These are phyloP conservation scores for Sinapis alba DNA, from an alignment of 441 rosid species.

Conservation along the genomic window DNA sequence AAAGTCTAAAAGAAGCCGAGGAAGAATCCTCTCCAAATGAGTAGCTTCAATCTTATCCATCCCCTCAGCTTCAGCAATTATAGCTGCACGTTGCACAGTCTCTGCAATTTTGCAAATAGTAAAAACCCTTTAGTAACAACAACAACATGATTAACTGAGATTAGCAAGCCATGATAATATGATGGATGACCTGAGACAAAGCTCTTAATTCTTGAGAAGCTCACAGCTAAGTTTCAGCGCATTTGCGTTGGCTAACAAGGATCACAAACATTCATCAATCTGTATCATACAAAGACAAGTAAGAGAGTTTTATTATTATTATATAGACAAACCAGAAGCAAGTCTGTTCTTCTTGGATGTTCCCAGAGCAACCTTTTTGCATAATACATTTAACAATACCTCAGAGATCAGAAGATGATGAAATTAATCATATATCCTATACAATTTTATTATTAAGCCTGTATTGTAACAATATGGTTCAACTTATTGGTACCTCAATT, in stretches of 20 bases:
- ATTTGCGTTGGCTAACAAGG: conserved; percentile 68
- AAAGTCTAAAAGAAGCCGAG: conserved; percentile 87
- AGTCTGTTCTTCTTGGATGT: conserved; percentile 72
- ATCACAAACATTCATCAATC: neutral
- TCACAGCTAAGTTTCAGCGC: conserved; percentile 84
- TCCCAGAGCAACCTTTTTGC: conserved; percentile 53
- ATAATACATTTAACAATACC: too few relatives aligned
- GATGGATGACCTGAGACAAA: conserved; percentile 38
- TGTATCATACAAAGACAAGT: neutral
- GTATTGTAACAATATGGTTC: too few relatives aligned
- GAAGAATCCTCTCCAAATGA: conserved; percentile 92
- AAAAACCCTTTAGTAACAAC: neutral
- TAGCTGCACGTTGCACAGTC: conserved; percentile 83
- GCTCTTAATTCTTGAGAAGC: conserved; percentile 62
- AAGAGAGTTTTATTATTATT: neutral
- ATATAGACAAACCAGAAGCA: conserved; percentile 71
- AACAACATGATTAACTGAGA: neutral
- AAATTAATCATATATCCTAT: too few relatives aligned
- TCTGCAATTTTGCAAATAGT: conserved; percentile 46
- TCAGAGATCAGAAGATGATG: too few relatives aligned
- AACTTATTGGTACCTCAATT: too few relatives aligned
- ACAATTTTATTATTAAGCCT: too few relatives aligned
- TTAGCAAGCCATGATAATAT: neutral
- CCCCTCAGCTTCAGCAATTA: conserved; percentile 92
- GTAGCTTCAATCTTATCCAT: conserved; percentile 71